Evolutionary conservation across 2,329 filamentous ascomycete species (phyloP), one percentile per base, ranked within the genome.

Genomic region (Dactylellina cionopaga): DNA sequence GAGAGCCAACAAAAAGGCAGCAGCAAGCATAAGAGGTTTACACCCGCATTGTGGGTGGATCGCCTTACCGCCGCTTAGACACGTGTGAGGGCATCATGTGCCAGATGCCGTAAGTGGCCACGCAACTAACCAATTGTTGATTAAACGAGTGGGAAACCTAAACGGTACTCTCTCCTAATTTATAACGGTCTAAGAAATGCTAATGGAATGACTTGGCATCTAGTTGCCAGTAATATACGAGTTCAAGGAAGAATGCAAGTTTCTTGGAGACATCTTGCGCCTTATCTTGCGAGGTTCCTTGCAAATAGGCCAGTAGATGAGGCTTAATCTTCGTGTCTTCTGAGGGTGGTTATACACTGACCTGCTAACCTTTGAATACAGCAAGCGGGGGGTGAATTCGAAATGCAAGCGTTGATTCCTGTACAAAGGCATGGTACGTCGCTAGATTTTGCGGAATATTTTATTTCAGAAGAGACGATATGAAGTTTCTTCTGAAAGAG

Each of bases 91-190:
- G 27, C 24, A 44, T 43, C 33, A 13, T 37, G 46, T 13, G 13
- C 29, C 4, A 52, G 47, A 54, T 49, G 22, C 27, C 24, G 59
- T 63, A 63, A 54, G 59, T 63, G n/a, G n/a, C n/a, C n/a, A n/a
- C n/a, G n/a, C n/a, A n/a, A 13, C 31, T 35, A 35, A 35, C 31
- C 31, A 35, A 7, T 35, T 35, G 31, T 7, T 35, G 7, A 35
- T 6, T 6, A 35, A 13, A 35, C 6, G 13, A 35, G 13, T 35
- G 7, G 31, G 13, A 35, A 35, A 13, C 31, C 31, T 35, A 35
- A 13, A 35, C 6, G 31, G 6, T 35, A 13, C 31, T 13, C 13
- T 7, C 6, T 35, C 6, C 13, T 35, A 35, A 13, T 35, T 6
- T 35, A 35, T 13, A 13, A 13, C 31, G 13, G 31, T n/a, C n/a